Evolutionary conservation across 306 rosid genomes (phyloP).

Genomic region (Vigna mungo): DNA sequence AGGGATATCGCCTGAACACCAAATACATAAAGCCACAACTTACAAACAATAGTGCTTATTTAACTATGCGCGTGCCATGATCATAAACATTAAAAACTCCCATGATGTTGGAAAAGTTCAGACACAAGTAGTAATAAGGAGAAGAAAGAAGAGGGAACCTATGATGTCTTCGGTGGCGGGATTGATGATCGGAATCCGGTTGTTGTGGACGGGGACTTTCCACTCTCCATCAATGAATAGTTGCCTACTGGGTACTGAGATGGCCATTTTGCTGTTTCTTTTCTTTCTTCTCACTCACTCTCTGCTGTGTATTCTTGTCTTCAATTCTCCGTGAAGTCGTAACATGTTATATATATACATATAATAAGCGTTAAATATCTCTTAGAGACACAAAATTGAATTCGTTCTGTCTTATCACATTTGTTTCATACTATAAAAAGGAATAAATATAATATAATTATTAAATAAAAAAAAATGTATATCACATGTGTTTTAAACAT

Average conservation of each 20-base stretch:
- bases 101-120: neutral
- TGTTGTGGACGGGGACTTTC: constrained; percentile 67
- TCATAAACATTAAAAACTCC: neutral
- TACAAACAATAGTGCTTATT: neutral
- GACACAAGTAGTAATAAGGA: neutral
- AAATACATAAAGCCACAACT: constrained; percentile 17
- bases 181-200: constrained; percentile 74
- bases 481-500: too few species aligned
- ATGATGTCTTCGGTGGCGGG: constrained; percentile 66
- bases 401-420: too few species aligned
- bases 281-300: neutral
- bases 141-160: constrained; percentile 47
- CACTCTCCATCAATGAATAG: constrained; percentile 80
- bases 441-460: too few species aligned
- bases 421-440: too few species aligned
- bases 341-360: too few species aligned
- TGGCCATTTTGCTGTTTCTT: constrained; percentile 52
- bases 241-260: constrained; percentile 60
- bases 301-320: neutral
- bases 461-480: too few species aligned
- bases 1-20: constrained; percentile 64
- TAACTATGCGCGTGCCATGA: neutral
- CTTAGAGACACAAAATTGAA: too few species aligned
- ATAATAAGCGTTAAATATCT: too few species aligned
- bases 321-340: neutral